Base-by-base conservation (phyloP, 2,329 filamentous ascomycete genomes). In the Lizonia empirigonia region DNA sequence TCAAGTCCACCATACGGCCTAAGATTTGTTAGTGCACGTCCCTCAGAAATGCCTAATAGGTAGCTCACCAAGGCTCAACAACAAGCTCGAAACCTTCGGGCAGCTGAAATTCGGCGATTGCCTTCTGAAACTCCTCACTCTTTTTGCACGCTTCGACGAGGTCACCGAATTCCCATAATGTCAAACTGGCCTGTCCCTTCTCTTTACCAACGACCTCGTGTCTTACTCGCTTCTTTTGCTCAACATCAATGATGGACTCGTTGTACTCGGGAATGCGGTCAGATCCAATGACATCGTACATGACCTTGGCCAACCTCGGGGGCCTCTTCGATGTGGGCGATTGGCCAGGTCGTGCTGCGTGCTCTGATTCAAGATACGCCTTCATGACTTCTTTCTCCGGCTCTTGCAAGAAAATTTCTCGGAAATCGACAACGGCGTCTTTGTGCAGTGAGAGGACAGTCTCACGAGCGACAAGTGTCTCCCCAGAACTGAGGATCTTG, bases 21-120 rank as follows among this genome's bases (percentile, higher is more conserved):
- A 6, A 15, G 2, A 1, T 27, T 2, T 0, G 29, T 64, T 15
- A 63, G 44, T 15, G 44, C 34, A 9, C 27, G 2, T 39, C 3
- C 3, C 38, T 24, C 29, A 9, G 1, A 7, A 20, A 15, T 32
- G 7, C 7, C n/a, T 19, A 22, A 13, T 1, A 7, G n/a, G n/a
- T n/a, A n/a, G 58, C 66, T 46, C 40, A 68, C 68, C 69, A 83
- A 23, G 81, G 81, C 59, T 82, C 81, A 50, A 83, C 75, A 3
- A 80, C 73, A n/a, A 82, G 70, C 41, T 82, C 79, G 51, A 83
- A 84, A 0, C 80, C 81, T 50, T 82, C 76, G 1, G 81, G 81
- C 2, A 84, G 68, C 24, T 79, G 72, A 48, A 82, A 78, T 30
- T 82, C 77, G 1, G 77, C 74, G 7, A 82, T 63, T 1, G 78